These are phyloP conservation scores for Stephanodiscus minutulus DNA, from an alignment of 108 stramenopile genomes.

Conservation along the genomic window DNA sequence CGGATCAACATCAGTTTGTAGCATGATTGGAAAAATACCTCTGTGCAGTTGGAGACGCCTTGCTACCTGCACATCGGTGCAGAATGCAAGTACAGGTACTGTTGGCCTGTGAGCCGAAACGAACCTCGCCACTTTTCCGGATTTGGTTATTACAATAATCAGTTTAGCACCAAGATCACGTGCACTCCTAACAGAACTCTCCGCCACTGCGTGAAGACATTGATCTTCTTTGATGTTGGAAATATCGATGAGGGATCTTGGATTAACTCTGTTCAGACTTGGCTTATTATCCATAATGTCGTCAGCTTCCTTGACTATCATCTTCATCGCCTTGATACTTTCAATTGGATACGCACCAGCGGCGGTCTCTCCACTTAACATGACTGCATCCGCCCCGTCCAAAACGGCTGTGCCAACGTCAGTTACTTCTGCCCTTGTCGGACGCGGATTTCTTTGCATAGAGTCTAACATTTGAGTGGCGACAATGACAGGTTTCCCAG, in stretches of 20 bases:
- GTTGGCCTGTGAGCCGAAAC: conserved; percentile 67
- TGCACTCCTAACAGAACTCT: conserved; percentile 58
- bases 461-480: conserved; percentile 85
- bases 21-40: conserved; percentile 56
- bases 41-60: conserved; percentile 64
- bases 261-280: conserved; percentile 36
- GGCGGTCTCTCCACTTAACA: conserved; percentile 77
- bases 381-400: conserved; percentile 78
- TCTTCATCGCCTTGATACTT: conserved; percentile 60
- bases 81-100: conserved; percentile 72
- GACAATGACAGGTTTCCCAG: conserved; percentile 73
- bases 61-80: conserved; percentile 67
- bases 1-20: conserved; percentile 56
- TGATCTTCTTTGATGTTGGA: conserved; percentile 53
- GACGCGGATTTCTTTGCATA: conserved; percentile 89
- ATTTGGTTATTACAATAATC: conserved; percentile 57
- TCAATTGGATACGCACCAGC: conserved; percentile 73
- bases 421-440: conserved; percentile 92
- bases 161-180: conserved; percentile 60
- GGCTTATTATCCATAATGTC: conserved; percentile 46
- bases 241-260: conserved; percentile 34
- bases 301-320: conserved; percentile 65
- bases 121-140: conserved; percentile 54
- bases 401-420: conserved; percentile 82
- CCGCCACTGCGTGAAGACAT: conserved; percentile 63